phyloP scores from a whole-genome alignment of 495 filamentous ascomycete genomes.

The Pyrenopolyporus hunteri region DNA sequence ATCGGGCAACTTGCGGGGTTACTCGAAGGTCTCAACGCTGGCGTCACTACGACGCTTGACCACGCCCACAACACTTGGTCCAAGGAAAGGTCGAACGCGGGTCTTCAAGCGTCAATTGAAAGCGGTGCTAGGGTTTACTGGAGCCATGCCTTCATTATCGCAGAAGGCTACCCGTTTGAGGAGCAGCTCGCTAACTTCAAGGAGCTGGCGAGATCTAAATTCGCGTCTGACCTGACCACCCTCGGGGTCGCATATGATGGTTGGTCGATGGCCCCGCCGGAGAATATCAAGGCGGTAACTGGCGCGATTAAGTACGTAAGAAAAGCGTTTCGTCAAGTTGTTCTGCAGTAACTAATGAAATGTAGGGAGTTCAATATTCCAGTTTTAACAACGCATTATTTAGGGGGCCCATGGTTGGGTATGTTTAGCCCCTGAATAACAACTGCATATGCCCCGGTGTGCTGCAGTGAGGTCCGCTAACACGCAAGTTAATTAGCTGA shows the following conservation, averaged over 20 bases:
- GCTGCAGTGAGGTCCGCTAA: background rate
- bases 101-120: conserved; percentile 46
- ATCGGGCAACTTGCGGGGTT: conserved; percentile 60
- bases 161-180: conserved; percentile 24
- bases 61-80: conserved; percentile 59
- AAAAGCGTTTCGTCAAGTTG: background rate
- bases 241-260: conserved; percentile 50
- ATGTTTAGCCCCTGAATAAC: background rate
- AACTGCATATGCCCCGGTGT: background rate
- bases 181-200: conserved; percentile 44
- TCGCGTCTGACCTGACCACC: conserved; percentile 24
- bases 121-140: conserved; percentile 54
- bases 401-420: conserved; percentile 38
- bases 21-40: conserved; percentile 59
- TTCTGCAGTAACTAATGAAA: background rate
- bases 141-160: conserved; percentile 40
- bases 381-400: conserved; percentile 46
- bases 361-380: conserved; percentile 40
- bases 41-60: conserved; percentile 64
- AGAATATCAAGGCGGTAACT: conserved; percentile 39
- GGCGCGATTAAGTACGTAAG: conserved; percentile 29
- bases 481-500: conserved; percentile 13
- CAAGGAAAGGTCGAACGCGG: conserved; percentile 46
- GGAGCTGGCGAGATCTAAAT: conserved; percentile 29
- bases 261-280: conserved; percentile 34